These are phyloP conservation scores for Phlegmacium glaucopus DNA, from an alignment of 768 basidiomycete genomes.

Conservation along the genomic window DNA sequence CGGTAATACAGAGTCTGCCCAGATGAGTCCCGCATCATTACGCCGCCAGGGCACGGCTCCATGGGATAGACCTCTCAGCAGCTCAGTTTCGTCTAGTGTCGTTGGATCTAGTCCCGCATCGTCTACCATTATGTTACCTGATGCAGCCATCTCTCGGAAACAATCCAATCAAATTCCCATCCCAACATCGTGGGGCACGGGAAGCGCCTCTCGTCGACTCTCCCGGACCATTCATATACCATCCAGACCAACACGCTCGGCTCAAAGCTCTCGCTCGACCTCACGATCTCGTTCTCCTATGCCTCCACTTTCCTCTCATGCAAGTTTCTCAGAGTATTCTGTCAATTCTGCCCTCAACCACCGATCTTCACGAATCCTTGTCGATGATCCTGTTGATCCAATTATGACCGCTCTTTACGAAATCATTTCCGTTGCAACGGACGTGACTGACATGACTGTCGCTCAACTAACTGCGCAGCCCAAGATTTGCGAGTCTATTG, in stretches of 20 bases:
- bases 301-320: slow-evolving; percentile 63
- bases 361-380: slow-evolving; percentile 76
- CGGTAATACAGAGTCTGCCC: slow-evolving; percentile 57
- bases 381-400: slow-evolving; percentile 84
- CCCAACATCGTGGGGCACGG: slow-evolving; percentile 53
- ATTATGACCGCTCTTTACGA: slow-evolving; percentile 90
- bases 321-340: slow-evolving; percentile 60
- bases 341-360: slow-evolving; percentile 49
- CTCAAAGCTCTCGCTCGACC: slow-evolving; percentile 87
- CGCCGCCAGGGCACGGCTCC: slow-evolving; percentile 64
- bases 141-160: slow-evolving; percentile 65
- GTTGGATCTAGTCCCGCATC: slow-evolving; percentile 59
- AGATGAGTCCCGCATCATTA: slow-evolving; percentile 64
- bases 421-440: slow-evolving; percentile 89
- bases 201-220: slow-evolving; percentile 64
- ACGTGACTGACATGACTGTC: slow-evolving; percentile 87
- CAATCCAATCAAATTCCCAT: slow-evolving; percentile 41
- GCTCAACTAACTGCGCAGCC: slow-evolving; percentile 82
- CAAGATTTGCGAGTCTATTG: slow-evolving; percentile 80
- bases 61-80: slow-evolving; percentile 59
- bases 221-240: slow-evolving; percentile 83
- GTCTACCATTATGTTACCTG: slow-evolving; percentile 58
- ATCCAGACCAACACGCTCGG: slow-evolving; percentile 61
- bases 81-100: slow-evolving; percentile 53
- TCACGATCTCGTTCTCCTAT: slow-evolving; percentile 94